Percentiles rank a stretch among this genome's conserved stretches.
These are phyloP conservation scores for Sugiyamaella pinicola DNA, from an alignment of 1,139 yeast species.

Conservation along the genomic window DNA sequence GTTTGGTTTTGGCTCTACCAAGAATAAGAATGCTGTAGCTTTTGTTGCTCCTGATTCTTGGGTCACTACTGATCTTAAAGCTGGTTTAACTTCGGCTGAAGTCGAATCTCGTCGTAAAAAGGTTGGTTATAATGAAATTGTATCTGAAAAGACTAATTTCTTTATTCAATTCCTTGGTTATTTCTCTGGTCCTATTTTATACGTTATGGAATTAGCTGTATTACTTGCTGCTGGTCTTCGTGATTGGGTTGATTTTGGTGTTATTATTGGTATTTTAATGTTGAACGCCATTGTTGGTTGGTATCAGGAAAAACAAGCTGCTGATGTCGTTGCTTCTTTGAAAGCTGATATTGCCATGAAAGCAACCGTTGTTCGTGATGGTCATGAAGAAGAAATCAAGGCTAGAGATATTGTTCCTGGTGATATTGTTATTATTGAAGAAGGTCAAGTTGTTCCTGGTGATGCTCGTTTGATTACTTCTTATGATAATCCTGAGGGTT, in stretches of 20 bases:
- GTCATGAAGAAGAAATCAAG: constrained; percentile 69
- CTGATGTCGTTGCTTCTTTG: constrained; percentile 92
- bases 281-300: constrained; percentile 61
- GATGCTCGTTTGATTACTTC: constrained; percentile 81
- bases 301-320: constrained; percentile 82
- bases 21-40: constrained; percentile 25
- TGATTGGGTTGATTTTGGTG: constrained; percentile 75
- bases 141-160: constrained; percentile 62
- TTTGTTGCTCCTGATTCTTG: constrained; percentile 42
- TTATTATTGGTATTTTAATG: constrained; percentile 61
- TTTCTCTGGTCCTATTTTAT: constrained; percentile 67
- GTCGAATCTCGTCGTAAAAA: constrained; percentile 61
- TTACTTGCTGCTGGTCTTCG: constrained; percentile 68
- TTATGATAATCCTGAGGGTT: constrained; percentile 46
- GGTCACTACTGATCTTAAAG: constrained; percentile 52
- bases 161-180: constrained; percentile 61
- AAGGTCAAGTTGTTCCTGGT: constrained; percentile 92
- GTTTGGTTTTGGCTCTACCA: constrained; percentile 27
- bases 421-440: constrained; percentile 89
- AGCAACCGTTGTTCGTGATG: constrained; percentile 85
- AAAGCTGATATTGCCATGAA: constrained; percentile 91
- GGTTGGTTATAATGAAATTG: constrained; percentile 64
- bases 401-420: constrained; percentile 91
- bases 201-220: constrained; percentile 72
- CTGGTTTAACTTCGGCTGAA: constrained; percentile 57